A percentile compares a stretch with the other conserved stretches of the same genome.
phyloP scores from a whole-genome alignment of 306 rosid species.

The Vigna trinervia region DNA sequence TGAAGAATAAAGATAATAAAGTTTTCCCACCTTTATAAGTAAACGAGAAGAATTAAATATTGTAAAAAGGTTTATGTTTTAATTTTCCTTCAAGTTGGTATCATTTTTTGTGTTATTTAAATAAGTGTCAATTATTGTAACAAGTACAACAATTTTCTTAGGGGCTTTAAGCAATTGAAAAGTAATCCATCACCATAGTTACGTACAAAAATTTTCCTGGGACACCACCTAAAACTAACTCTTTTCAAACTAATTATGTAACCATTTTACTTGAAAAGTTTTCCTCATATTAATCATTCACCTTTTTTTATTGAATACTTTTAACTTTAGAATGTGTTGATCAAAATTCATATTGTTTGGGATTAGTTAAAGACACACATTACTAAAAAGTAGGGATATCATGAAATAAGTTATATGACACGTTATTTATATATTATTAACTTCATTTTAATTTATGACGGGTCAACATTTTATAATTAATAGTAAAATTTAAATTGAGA shows the following conservation, averaged over 20 bases:
- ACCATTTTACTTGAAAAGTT: background rate
- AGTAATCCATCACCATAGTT: background rate
- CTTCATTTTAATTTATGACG: no score
- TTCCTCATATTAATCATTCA: background rate
- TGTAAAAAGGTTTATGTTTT: background rate
- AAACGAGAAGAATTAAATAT: background rate
- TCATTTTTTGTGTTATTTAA: background rate
- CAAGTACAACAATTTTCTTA: background rate
- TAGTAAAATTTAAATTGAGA: no score
- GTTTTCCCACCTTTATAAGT: conserved; percentile 4
- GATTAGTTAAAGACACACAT: background rate
- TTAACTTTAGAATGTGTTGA: background rate
- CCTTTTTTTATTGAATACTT: background rate
- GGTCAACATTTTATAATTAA: no score
- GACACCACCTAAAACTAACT: no score
- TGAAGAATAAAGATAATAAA: background rate
- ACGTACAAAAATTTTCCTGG: no score
- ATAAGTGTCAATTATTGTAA: background rate
- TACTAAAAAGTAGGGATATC: background rate
- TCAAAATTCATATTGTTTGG: background rate
- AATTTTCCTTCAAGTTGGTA: background rate
- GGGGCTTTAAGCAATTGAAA: background rate
- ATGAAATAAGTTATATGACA: no score
- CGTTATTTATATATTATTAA: no score
- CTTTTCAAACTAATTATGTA: background rate